Evolutionary conservation across 1,284 basidiomycete genomes (phyloP).

Genomic region (Boletus smithii): DNA sequence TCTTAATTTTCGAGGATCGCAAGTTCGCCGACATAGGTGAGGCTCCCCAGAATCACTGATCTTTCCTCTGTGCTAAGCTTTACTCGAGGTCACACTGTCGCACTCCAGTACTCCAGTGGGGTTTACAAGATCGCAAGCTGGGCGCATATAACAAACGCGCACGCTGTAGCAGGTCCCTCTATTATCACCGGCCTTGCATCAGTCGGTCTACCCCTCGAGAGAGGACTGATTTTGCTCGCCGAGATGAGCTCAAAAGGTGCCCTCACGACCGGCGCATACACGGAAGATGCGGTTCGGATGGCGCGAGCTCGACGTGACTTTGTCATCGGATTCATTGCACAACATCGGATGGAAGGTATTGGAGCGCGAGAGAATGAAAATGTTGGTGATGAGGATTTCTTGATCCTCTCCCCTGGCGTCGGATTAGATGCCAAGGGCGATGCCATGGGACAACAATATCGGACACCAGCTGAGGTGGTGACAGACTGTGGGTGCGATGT

Average conservation of each 20-base stretch:
- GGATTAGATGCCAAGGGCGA: constrained; percentile 84
- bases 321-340: constrained; percentile 94
- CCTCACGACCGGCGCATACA: constrained; percentile 84
- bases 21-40: constrained; percentile 99
- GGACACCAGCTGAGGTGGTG: constrained; percentile 87
- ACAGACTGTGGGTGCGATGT: constrained; percentile 88
- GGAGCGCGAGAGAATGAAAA: constrained; percentile 38
- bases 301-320: constrained; percentile 79
- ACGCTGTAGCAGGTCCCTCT: constrained; percentile 91
- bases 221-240: constrained; percentile 89
- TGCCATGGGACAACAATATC: constrained; percentile 93
- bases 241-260: constrained; percentile 95
- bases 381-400: constrained; percentile 67
- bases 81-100: constrained; percentile 87
- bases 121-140: constrained; percentile 93
- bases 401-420: constrained; percentile 93
- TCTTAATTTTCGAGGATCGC: constrained; percentile 97
- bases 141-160: constrained; percentile 98
- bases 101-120: constrained; percentile 91
- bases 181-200: constrained; percentile 86
- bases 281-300: constrained; percentile 82
- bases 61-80: constrained; percentile 1
- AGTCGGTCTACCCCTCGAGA: constrained; percentile 74
- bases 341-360: constrained; percentile 74
- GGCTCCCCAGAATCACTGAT: background rate